Percentiles rank a stretch among this genome's conserved stretches.
phyloP scores from a whole-genome alignment of 2,329 filamentous ascomycete species.

The Cadophora sp. region DNA sequence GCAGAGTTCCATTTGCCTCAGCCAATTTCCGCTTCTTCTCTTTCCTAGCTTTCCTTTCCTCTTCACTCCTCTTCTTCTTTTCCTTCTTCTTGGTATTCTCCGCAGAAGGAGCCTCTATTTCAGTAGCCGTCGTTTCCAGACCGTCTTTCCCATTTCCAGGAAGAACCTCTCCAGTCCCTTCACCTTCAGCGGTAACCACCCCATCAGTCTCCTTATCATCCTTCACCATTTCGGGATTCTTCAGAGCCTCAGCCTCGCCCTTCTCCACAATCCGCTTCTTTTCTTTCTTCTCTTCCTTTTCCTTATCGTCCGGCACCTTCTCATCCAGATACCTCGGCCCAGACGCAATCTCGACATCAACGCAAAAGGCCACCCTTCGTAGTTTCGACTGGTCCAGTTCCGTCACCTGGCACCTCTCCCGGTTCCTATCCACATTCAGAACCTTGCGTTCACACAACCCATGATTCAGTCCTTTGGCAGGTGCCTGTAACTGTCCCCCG shows the following conservation, averaged over 20 bases:
- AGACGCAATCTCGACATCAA: constrained; percentile 95
- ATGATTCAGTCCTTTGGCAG: constrained; percentile 60
- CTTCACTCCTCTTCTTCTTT: constrained; percentile 94
- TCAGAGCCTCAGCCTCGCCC: constrained; percentile 76
- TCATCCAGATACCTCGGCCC: constrained; percentile 78
- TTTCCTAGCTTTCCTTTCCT: constrained; percentile 89
- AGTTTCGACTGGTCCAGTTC: constrained; percentile 84
- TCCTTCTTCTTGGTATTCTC: constrained; percentile 77
- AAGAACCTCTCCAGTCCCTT: constrained; percentile 45
- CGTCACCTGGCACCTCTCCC: constrained; percentile 79
- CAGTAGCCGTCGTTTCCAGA: constrained; percentile 41
- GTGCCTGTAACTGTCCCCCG: constrained; percentile 49
- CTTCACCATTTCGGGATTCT: constrained; percentile 66
- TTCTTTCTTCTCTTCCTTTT: constrained; percentile 53
- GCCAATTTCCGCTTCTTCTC: constrained; percentile 86
- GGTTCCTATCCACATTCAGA: constrained; percentile 82
- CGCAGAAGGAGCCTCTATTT: constrained; percentile 35
- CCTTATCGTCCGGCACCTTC: constrained; percentile 52
- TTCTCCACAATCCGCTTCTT: constrained; percentile 72
- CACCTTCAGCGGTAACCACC: constrained; percentile 51
- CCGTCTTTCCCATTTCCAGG: constrained; percentile 50
- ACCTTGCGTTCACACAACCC: constrained; percentile 80
- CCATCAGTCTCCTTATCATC: constrained; percentile 61
- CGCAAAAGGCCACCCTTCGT: constrained; percentile 89
- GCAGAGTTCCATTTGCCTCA: constrained; percentile 85